phyloP scores from a whole-genome alignment of 164 flowering plant species.

The Annona squamosa region DNA sequence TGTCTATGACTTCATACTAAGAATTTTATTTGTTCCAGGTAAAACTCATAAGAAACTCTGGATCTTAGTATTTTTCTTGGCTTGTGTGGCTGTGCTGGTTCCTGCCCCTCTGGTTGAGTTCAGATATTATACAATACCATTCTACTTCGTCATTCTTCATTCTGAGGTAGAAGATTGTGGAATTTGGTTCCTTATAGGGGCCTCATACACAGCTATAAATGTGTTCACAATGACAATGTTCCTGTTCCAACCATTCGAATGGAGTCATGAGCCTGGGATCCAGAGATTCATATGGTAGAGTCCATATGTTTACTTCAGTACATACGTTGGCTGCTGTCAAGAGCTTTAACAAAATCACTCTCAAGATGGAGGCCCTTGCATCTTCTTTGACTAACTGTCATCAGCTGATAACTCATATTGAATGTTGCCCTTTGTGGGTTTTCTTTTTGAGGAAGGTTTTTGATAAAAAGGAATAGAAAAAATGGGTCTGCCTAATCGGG shows the following conservation, averaged over 20 bases:
- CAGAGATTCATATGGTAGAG: conserved; percentile 86
- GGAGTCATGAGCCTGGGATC: conserved; percentile 78
- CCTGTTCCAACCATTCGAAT: conserved; percentile 69
- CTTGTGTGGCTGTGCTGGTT: conserved; percentile 66
- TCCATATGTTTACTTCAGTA: background rate
- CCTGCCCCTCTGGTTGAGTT: conserved; percentile 92
- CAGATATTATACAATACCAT: conserved; percentile 88
- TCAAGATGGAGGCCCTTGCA: no score
- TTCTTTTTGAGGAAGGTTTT: no score
- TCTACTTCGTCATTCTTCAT: conserved; percentile 60
- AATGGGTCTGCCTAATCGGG: background rate
- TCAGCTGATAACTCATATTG: background rate
- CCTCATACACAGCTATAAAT: conserved; percentile 41
- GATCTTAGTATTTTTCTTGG: conserved; percentile 56
- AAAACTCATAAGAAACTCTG: conserved; percentile 57
- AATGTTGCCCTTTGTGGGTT: background rate
- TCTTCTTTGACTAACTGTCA: background rate
- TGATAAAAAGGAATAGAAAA: no score
- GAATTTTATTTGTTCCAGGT: conserved; percentile 27
- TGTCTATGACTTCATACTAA: background rate
- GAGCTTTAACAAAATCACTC: background rate
- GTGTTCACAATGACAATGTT: conserved; percentile 73
- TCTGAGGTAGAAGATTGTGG: conserved; percentile 23
- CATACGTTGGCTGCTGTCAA: background rate
- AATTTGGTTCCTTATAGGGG: conserved; percentile 53